Evolutionary conservation across 1,139 yeast species (phyloP).

Genomic region (Pichia sp.): DNA sequence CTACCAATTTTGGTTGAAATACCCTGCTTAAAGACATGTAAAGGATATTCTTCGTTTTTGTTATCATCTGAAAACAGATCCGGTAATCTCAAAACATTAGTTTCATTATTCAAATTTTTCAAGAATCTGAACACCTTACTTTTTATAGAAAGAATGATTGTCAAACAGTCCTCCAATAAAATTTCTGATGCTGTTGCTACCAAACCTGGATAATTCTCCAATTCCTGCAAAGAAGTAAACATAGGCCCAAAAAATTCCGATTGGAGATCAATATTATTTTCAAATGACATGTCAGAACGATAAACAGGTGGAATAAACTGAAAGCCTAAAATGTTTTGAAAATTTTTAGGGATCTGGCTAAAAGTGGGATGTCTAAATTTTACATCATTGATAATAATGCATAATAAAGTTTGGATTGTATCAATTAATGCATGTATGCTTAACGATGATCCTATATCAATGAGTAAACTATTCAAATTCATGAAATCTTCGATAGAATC

Average conservation of each 20-base stretch:
- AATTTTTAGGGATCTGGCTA: constrained; percentile 17
- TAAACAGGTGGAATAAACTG: constrained; percentile 36
- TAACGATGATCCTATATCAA: constrained; percentile 29
- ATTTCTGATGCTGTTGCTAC: constrained; percentile 12
- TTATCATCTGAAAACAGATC: constrained; percentile 15
- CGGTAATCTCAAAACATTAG: constrained; percentile 22
- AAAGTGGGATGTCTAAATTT: constrained; percentile 19
- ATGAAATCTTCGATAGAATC: constrained; percentile 21
- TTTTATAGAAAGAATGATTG: constrained; percentile 21
- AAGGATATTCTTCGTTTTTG: constrained; percentile 21
- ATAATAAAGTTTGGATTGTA: constrained; percentile 25
- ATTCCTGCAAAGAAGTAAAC: constrained; percentile 17
- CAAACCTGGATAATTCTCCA: constrained; percentile 16
- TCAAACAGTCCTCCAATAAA: constrained; percentile 22
- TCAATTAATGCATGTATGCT: constrained; percentile 29
- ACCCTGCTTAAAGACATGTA: constrained; percentile 23
- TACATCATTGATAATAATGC: constrained; percentile 21
- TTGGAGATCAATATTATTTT: constrained; percentile 21
- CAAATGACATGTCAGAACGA: constrained; percentile 34
- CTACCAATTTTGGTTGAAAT: constrained; percentile 26
- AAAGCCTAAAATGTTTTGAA: constrained; percentile 23
- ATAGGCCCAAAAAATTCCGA: constrained; percentile 20
- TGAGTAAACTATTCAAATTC: constrained; percentile 21
- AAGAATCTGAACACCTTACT: constrained; percentile 23
- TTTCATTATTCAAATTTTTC: constrained; percentile 19